Conservation (phyloP, 106 monocot genomes). For the Allium cepa region DNA sequence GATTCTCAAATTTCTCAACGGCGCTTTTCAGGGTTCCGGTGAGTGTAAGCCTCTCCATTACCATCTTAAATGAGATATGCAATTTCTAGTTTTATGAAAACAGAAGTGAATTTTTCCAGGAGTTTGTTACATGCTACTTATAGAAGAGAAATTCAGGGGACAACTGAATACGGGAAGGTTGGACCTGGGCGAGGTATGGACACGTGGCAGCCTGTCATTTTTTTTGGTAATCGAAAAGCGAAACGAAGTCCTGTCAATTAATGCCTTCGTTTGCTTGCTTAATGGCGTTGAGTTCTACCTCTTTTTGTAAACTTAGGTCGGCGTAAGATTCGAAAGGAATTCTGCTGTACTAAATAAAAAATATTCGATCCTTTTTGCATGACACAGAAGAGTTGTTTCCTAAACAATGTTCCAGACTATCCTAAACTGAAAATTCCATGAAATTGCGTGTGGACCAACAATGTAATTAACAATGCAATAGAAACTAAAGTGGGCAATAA, state of each 20-base stretch:
- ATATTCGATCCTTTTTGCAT: too few species aligned
- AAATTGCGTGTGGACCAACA: background rate
- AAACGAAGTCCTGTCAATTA: too few species aligned
- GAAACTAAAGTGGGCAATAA: too few species aligned
- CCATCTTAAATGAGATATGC: background rate
- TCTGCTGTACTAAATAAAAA: too few species aligned
- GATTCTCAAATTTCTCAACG: conserved; percentile 33
- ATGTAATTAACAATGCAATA: background rate
- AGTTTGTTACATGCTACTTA: too few species aligned
- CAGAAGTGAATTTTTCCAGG: background rate
- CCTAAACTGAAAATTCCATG: background rate
- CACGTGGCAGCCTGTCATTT: background rate
- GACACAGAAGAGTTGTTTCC: too few species aligned
- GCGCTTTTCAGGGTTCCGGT: conserved; percentile 45
- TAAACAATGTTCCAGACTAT: too few species aligned
- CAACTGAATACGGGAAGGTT: background rate
- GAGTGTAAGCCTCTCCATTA: conserved; percentile 47
- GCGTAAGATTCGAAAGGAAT: too few species aligned
- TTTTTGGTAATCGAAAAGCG: background rate
- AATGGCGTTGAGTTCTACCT: too few species aligned
- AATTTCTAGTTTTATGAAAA: background rate
- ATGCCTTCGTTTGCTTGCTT: too few species aligned
- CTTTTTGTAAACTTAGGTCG: too few species aligned
- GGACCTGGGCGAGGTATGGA: background rate
- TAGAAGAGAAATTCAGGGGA: background rate